These are phyloP conservation scores for Xerocomus amazonicus DNA, from an alignment of 1,284 basidiomycete genomes.

Conservation along the genomic window DNA sequence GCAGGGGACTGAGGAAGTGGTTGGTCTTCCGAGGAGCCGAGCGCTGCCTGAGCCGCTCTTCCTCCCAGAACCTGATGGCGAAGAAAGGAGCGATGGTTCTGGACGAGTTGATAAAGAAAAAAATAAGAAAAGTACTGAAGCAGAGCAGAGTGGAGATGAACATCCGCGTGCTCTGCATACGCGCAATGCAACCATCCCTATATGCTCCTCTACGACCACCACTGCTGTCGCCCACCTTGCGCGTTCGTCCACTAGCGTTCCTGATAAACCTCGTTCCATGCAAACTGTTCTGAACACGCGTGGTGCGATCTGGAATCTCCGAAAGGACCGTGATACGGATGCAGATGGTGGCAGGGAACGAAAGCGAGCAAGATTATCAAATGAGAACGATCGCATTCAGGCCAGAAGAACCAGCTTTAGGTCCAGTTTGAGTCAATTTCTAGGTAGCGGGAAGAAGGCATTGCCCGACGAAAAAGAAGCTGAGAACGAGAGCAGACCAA, in stretches of 20 bases:
- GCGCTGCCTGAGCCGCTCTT: constrained; percentile 26
- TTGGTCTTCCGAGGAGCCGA: constrained; percentile 11
- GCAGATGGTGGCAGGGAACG: constrained; percentile 23
- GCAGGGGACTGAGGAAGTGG: background rate
- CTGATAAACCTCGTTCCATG: constrained; percentile 27
- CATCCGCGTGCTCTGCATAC: background rate
- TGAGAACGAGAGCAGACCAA: constrained; percentile 8
- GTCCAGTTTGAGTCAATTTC: constrained; percentile 48
- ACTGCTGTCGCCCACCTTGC: background rate
- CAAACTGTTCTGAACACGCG: constrained; percentile 49
- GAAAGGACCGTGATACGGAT: constrained; percentile 17
- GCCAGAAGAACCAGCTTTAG: constrained; percentile 35
- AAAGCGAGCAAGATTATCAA: constrained; percentile 17
- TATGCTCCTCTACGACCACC: background rate
- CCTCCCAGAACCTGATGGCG: constrained; percentile 24
- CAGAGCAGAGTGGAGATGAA: background rate
- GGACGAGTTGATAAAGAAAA: background rate
- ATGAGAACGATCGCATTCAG: constrained; percentile 7
- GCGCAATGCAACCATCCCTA: background rate
- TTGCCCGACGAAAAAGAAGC: constrained; percentile 13
- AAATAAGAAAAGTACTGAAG: background rate
- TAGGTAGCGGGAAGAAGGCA: constrained; percentile 43
- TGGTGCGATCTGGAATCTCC: constrained; percentile 45
- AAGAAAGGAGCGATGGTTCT: background rate
- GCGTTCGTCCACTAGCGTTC: background rate